These are phyloP conservation scores for Babesia bigemina DNA, from an alignment of 169 alveolate species.

Conservation along the genomic window DNA sequence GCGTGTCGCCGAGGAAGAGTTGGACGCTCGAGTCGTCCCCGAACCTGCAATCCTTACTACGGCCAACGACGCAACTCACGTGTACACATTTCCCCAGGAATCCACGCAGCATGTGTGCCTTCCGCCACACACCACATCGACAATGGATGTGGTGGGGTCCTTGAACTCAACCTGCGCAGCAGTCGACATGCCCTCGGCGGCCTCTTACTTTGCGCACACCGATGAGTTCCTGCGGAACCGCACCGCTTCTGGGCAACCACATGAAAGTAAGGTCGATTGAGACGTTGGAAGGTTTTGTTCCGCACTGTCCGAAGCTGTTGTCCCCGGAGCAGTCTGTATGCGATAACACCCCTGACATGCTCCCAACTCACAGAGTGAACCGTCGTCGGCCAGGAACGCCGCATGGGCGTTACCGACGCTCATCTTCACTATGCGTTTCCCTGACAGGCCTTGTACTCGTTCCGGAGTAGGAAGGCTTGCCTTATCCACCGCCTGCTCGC, in stretches of 20 bases:
- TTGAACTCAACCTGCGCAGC: constrained; percentile 50
- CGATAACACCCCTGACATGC: too few species aligned
- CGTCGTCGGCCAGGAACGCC: constrained; percentile 60
- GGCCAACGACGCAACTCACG: constrained; percentile 20
- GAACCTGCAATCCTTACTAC: constrained; percentile 12
- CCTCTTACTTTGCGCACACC: constrained; percentile 20
- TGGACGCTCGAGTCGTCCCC: constrained; percentile 64
- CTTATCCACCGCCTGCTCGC: background rate
- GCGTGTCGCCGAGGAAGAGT: constrained; percentile 64
- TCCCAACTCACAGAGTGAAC: constrained; percentile 33
- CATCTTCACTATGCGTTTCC: constrained; percentile 39
- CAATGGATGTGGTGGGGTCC: constrained; percentile 18
- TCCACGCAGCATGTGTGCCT: constrained; percentile 66
- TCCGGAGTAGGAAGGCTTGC: background rate
- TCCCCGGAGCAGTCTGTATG: constrained; percentile 56
- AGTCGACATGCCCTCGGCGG: background rate
- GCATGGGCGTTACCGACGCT: constrained; percentile 62
- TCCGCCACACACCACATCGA: constrained; percentile 59
- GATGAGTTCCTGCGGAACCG: background rate
- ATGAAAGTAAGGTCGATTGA: constrained; percentile 13
- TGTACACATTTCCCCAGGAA: constrained; percentile 48
- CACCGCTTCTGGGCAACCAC: background rate
- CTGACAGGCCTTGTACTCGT: background rate
- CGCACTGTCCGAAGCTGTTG: constrained; percentile 67
- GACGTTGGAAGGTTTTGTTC: constrained; percentile 34